A percentile compares a stretch with the other conserved stretches of the same genome.
phyloP scores from a whole-genome alignment of 1,284 basidiomycete species.

The Cryptococcus sp. region DNA sequence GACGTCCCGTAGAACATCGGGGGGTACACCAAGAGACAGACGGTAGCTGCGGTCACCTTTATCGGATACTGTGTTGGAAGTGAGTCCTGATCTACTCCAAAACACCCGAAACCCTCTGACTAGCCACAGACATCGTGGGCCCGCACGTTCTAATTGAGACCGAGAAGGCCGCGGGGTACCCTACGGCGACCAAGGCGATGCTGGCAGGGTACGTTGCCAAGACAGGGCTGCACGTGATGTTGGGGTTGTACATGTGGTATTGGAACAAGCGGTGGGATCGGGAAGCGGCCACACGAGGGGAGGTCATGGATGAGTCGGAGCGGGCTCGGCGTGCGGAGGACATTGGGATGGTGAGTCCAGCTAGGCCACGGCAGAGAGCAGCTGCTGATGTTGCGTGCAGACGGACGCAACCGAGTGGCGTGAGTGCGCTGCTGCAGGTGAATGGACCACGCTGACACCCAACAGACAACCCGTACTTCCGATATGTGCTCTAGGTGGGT shows the following conservation, averaged over 20 bases:
- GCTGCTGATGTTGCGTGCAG: slow-evolving; percentile 1
- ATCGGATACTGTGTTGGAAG: slow-evolving; percentile 24
- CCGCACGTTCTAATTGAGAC: slow-evolving; percentile 16
- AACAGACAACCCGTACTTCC: slow-evolving; percentile 14
- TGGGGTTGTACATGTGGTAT: slow-evolving; percentile 19
- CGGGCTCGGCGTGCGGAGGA: slow-evolving; percentile 4
- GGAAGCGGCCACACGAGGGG: slow-evolving; percentile 2
- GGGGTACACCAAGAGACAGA: slow-evolving; percentile 23
- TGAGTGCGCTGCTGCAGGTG: not conserved
- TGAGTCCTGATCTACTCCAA: no score
- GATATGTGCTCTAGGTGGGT: slow-evolving; percentile 9
- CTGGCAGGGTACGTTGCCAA: slow-evolving; percentile 24
- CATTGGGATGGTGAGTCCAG: slow-evolving; percentile 11
- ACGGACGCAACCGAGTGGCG: slow-evolving; percentile 13
- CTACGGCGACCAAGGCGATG: slow-evolving; percentile 24
- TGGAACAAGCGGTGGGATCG: slow-evolving; percentile 15
- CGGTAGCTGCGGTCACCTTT: slow-evolving; percentile 15
- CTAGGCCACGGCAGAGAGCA: no score
- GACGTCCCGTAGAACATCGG: slow-evolving; percentile 15
- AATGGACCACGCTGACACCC: no score
- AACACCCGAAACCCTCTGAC: no score
- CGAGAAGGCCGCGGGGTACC: slow-evolving; percentile 16
- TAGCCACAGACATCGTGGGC: slow-evolving; percentile 21
- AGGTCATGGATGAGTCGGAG: not conserved
- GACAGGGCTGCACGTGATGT: slow-evolving; percentile 9